phyloP scores from a whole-genome alignment of 2,329 filamentous ascomycete genomes.

The Canariomyces notabilis region DNA sequence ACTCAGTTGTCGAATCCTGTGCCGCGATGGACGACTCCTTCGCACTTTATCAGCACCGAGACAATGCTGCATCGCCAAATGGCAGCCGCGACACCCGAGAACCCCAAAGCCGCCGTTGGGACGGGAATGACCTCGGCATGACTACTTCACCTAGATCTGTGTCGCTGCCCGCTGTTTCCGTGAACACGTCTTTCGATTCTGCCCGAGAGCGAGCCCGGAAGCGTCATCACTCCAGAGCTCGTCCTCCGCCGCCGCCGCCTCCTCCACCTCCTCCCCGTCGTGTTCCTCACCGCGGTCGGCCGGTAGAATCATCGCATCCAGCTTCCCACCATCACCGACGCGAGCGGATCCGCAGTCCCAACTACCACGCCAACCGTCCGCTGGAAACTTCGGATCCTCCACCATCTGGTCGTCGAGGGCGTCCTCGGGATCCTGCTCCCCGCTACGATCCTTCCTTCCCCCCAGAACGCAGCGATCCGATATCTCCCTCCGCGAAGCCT shows the following conservation, averaged over 20 bases:
- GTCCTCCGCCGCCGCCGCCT: constrained; percentile 4
- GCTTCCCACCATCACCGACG: constrained; percentile 16
- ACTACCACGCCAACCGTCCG: constrained; percentile 13
- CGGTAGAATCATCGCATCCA: constrained; percentile 15
- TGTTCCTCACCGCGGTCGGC: constrained; percentile 10
- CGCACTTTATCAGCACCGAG: constrained; percentile 28
- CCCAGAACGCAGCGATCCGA: constrained; percentile 13
- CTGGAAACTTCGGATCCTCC: constrained; percentile 16
- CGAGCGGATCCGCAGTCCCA: constrained; percentile 20
- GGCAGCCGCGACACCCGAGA: constrained; percentile 33
- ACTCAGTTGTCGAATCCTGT: constrained; percentile 23
- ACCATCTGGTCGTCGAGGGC: constrained; percentile 19
- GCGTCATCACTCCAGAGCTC: constrained; percentile 19
- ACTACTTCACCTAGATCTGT: constrained; percentile 29
- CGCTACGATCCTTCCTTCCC: constrained; percentile 15
- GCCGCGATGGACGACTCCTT: constrained; percentile 27
- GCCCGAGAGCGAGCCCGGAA: constrained; percentile 31
- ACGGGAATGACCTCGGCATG: constrained; percentile 34
- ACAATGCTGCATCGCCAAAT: constrained; percentile 39
- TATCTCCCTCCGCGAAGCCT: constrained; percentile 7
- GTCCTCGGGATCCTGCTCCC: constrained; percentile 17
- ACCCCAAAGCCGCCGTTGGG: constrained; percentile 33
- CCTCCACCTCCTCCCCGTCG: constrained; percentile 2
- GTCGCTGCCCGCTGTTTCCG: constrained; percentile 27
- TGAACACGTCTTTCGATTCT: constrained; percentile 25